phyloP scores from a whole-genome alignment of 169 alveolate species.

The Eimeria sp. region DNA sequence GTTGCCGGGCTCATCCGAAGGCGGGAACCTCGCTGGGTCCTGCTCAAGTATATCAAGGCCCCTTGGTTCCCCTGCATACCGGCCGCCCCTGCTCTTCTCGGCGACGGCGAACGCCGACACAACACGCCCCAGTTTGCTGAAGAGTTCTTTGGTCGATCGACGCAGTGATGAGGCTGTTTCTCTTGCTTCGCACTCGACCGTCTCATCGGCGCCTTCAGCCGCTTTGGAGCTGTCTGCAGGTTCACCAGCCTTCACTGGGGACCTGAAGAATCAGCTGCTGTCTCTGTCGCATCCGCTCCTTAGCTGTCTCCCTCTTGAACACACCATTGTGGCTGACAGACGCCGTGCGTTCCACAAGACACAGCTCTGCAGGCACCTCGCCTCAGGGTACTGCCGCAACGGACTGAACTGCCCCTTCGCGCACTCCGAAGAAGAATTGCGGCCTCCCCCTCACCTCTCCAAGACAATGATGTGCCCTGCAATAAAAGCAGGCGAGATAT shows the following conservation, averaged over 20 bases:
- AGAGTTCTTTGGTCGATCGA: neutral
- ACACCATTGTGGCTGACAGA: constrained; percentile 68
- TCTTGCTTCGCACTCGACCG: constrained; percentile 21
- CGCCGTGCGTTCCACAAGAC: constrained; percentile 84
- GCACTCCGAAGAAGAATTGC: constrained; percentile 84
- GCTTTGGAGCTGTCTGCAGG: neutral
- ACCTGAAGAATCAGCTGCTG: neutral
- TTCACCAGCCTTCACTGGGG: neutral
- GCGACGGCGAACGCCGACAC: neutral
- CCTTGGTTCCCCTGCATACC: neutral
- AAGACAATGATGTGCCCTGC: constrained; percentile 74
- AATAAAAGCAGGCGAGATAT: constrained; percentile 56
- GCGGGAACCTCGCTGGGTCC: neutral
- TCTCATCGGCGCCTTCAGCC: neutral
- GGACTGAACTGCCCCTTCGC: constrained; percentile 86
- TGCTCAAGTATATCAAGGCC: neutral
- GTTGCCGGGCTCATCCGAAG: neutral
- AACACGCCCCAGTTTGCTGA: neutral
- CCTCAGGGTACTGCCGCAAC: constrained; percentile 83
- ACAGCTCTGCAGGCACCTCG: constrained; percentile 84
- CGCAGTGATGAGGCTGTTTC: constrained; percentile 10
- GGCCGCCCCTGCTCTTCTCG: neutral
- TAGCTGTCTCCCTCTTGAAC: constrained; percentile 28
- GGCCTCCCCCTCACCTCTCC: constrained; percentile 71
- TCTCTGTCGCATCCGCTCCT: constrained; percentile 8